These are phyloP conservation scores for Saccharomycopsis selenospora DNA, from an alignment of 805 yeast genomes.

Conservation along the genomic window DNA sequence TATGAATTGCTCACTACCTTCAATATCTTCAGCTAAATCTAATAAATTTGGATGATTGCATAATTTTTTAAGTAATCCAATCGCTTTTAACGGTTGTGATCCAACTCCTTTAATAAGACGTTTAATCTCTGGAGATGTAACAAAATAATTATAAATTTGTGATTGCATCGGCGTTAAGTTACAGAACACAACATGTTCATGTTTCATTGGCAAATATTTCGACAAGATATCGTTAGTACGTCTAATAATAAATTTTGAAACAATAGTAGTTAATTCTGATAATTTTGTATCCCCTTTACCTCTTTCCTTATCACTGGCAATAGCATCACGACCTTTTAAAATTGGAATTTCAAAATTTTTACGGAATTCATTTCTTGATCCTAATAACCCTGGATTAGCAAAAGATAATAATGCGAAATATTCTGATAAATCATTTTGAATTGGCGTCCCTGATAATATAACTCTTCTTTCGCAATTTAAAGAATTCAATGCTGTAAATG, in stretches of 20 bases:
- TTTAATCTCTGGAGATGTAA: constrained; percentile 71
- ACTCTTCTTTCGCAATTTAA: constrained; percentile 83
- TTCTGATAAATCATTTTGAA: constrained; percentile 91
- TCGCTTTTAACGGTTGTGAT: constrained; percentile 83
- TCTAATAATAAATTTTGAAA: constrained; percentile 84
- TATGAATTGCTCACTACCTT: constrained; percentile 53
- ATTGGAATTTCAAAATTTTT: constrained; percentile 78
- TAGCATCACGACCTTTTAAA: constrained; percentile 80
- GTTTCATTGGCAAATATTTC: constrained; percentile 90
- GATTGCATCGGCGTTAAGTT: constrained; percentile 73
- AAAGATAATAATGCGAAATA: constrained; percentile 84
- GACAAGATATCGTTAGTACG: constrained; percentile 92
- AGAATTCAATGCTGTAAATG: constrained; percentile 81
- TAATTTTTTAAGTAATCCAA: constrained; percentile 78
- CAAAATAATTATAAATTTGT: constrained; percentile 60
- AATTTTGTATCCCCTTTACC: constrained; percentile 62
- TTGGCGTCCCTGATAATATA: constrained; percentile 92
- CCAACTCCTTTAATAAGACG: constrained; percentile 59
- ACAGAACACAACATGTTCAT: constrained; percentile 94
- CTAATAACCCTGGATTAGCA: constrained; percentile 91
- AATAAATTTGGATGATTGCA: constrained; percentile 92
- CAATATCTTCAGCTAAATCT: constrained; percentile 68
- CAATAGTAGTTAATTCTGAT: constrained; percentile 62
- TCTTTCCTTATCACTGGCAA: constrained; percentile 75
- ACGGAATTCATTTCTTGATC: constrained; percentile 75